phyloP scores from a whole-genome alignment of 129 eudicot genomes.

The Artemisia argyi region DNA sequence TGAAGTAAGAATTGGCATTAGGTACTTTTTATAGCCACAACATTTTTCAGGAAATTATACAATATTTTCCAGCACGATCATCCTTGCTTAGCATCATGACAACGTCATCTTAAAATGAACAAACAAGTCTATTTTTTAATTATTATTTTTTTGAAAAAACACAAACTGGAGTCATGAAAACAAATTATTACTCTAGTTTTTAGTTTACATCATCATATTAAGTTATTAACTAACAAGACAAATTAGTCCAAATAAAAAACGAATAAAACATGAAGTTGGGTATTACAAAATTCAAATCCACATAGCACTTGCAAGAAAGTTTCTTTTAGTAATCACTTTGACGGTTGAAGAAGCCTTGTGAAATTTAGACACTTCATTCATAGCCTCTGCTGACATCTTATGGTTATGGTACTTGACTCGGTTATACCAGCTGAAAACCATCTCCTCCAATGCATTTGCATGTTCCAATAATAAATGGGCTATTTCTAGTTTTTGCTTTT shows the following conservation, averaged over 20 bases:
- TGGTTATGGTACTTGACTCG: background rate
- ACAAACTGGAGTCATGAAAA: too few species aligned
- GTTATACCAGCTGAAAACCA: conserved; percentile 16
- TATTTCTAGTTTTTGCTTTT: background rate
- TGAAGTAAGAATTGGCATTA: too few species aligned
- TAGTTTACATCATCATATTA: too few species aligned
- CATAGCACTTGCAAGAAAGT: background rate
- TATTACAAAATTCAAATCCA: background rate
- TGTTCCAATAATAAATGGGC: background rate
- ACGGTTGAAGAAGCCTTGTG: conserved; percentile 21
- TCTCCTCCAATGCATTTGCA: conserved; percentile 21
- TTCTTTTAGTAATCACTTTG: too few species aligned
- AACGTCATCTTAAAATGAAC: too few species aligned
- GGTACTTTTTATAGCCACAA: too few species aligned
- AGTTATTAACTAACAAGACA: background rate
- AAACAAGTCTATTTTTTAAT: too few species aligned
- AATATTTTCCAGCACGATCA: too few species aligned
- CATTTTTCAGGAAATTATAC: too few species aligned
- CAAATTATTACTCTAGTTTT: too few species aligned
- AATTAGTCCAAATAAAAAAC: background rate
- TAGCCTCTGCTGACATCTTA: background rate
- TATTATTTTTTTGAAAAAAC: too few species aligned
- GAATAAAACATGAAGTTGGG: background rate
- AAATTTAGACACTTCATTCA: conserved; percentile 12
- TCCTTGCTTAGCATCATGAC: too few species aligned